Percentiles rank a stretch among this genome's conserved stretches.
Evolutionary conservation across 371 early-diverging fungal species (phyloP).

Genomic region (Mucor racemosus): DNA sequence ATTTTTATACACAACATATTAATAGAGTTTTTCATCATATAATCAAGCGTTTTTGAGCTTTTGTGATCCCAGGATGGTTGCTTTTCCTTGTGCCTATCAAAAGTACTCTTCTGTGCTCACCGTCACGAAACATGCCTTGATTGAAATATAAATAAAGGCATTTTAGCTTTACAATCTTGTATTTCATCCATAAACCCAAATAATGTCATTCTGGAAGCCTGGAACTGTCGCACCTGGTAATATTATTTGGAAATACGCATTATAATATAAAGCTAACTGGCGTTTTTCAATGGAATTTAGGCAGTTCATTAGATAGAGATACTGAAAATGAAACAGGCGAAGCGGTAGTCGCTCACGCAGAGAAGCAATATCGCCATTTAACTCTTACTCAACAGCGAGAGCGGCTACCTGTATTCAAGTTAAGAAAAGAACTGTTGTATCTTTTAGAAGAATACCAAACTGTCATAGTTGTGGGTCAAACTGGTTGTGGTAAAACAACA

Average conservation of each 20-base stretch:
- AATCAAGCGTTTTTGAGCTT: no score
- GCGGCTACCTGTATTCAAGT: conserved; percentile 64
- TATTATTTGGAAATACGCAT: neutral
- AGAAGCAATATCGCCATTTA: conserved; percentile 51
- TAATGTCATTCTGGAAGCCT: conserved; percentile 71
- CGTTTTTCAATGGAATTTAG: conserved; percentile 31
- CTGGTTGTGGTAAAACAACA: conserved; percentile 78
- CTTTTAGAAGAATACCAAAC: conserved; percentile 71
- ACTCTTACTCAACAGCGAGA: conserved; percentile 60
- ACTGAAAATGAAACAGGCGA: conserved; percentile 63
- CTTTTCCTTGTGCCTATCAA: no score
- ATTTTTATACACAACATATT: no score
- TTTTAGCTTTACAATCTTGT: no score
- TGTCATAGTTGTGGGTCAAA: conserved; percentile 66
- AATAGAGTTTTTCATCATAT: no score
- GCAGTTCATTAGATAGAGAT: conserved; percentile 71
- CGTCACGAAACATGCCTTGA: no score
- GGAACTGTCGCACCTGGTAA: conserved; percentile 71
- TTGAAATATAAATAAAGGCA: no score
- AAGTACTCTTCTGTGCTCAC: no score
- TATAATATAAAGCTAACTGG: neutral
- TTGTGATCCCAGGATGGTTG: no score
- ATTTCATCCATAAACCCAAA: no score
- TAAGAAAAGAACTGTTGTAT: conserved; percentile 60
- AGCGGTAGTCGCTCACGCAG: conserved; percentile 47